Base-by-base conservation (phyloP, 1,284 basidiomycete species). In the Sporisorium exsertum region DNA sequence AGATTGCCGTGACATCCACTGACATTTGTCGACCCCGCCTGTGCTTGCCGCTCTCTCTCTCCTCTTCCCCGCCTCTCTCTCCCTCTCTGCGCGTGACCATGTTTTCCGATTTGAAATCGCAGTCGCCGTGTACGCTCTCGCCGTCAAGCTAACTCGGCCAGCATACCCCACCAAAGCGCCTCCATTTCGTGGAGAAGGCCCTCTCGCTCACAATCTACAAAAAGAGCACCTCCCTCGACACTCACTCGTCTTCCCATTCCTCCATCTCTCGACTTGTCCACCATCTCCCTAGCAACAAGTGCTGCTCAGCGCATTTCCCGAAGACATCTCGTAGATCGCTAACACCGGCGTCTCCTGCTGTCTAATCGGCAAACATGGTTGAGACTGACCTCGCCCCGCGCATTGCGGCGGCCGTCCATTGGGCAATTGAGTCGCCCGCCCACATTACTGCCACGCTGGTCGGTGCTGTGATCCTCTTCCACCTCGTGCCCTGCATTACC, bases 401-500 rank as follows among this genome's bases (percentile, higher is more conserved):
- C 60, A 54, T 68, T n/a, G 57, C 60, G 26, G 58, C 47, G 24
- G 69, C 69, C 26, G 18, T 69, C 26, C 58, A 63, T 12, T 77
- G 73, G 73, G 61, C 65, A 9, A 13, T 72, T 29, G 68, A 61
- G 35, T 77, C 66, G 29, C 62, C 65, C 35, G 15, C 59, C 35
- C 64, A 73, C 56, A 40, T 79, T 27, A 45, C 66, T 32, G 49
- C 64, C 35, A 69, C 73, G 6, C 12, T 72, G 29, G 42, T 71
- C 12, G 56, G 76, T 27, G 66, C 78, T 16, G 62, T 80, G 60
- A 26, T 66, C 46, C 54, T 78, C 27, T 40, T 82, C 59, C 72
- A 75, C 37, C 29, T 75, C 9, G 56, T 70, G 0, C 81, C 80
- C 2, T 79, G 69, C 70, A 64, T 81, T 24, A 57, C 61, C 52